These are phyloP conservation scores for Ogataea naganishii DNA, from an alignment of 805 yeast species.

Conservation along the genomic window DNA sequence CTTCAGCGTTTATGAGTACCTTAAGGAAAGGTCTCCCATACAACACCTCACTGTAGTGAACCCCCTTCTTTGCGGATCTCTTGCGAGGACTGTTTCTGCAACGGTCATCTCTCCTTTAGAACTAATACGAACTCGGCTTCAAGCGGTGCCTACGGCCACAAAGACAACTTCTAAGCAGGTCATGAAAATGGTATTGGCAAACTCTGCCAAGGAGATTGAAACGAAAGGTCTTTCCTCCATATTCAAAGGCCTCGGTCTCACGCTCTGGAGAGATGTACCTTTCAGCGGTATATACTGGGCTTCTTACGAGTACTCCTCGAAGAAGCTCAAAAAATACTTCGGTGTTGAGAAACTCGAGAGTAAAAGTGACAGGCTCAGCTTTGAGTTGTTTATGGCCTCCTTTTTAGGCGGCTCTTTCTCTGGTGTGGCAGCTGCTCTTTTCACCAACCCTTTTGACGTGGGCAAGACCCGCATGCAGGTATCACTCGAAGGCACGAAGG, in stretches of 20 bases:
- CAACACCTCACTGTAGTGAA: conserved; percentile 32
- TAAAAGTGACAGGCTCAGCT: conserved; percentile 19
- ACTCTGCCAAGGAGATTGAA: conserved; percentile 32
- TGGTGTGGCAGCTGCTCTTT: conserved; percentile 77
- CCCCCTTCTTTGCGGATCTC: conserved; percentile 78
- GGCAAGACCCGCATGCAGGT: conserved; percentile 91
- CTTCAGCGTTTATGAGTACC: conserved; percentile 85
- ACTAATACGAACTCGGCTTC: conserved; percentile 78
- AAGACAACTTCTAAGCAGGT: conserved; percentile 29
- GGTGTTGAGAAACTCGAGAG: conserved; percentile 13
- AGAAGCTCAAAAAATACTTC: conserved; percentile 18
- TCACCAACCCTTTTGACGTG: conserved; percentile 94
- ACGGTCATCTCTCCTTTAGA: conserved; percentile 84
- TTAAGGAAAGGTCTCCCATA: conserved; percentile 60
- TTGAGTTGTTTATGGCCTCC: conserved; percentile 44
- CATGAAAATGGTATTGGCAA: conserved; percentile 32
- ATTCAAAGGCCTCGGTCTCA: conserved; percentile 79
- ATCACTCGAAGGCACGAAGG: conserved; percentile 25
- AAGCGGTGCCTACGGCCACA: conserved; percentile 61
- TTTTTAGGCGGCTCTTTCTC: conserved; percentile 78
- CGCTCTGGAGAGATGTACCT: conserved; percentile 96
- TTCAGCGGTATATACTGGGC: conserved; percentile 95
- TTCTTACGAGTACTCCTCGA: conserved; percentile 52
- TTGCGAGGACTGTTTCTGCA: conserved; percentile 79
- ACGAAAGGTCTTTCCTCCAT: conserved; percentile 53